Evolutionary conservation across 2,329 filamentous ascomycete genomes (phyloP).

Genomic region (Diaporthe amygdali): DNA sequence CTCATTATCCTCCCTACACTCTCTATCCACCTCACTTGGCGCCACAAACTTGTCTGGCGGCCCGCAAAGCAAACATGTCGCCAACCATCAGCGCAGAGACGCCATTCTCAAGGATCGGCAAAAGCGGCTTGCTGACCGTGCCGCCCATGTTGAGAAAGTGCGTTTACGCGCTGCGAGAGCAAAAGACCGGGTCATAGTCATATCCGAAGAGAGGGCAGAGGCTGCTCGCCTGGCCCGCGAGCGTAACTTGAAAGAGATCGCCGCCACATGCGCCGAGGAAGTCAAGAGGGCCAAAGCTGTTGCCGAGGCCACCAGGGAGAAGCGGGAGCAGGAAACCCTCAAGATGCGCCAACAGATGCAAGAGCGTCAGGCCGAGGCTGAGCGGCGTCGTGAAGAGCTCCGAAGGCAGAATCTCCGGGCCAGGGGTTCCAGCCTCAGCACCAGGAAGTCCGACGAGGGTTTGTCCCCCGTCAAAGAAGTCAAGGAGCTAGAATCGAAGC

Average conservation of each 20-base stretch:
- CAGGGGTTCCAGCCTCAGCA: conserved; percentile 45
- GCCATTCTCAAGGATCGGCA: conserved; percentile 83
- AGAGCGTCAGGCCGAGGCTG: conserved; percentile 79
- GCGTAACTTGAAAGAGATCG: conserved; percentile 81
- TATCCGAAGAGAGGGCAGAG: conserved; percentile 77
- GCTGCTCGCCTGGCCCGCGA: conserved; percentile 80
- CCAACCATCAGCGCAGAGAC: conserved; percentile 78
- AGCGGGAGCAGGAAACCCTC: conserved; percentile 74
- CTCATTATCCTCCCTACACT: conserved; percentile 78
- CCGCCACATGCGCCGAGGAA: conserved; percentile 81
- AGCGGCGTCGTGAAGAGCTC: conserved; percentile 71
- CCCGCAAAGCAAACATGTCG: conserved; percentile 78
- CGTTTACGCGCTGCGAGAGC: conserved; percentile 75
- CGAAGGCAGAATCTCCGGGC: conserved; percentile 58
- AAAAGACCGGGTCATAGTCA: conserved; percentile 69
- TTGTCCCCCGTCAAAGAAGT: conserved; percentile 56
- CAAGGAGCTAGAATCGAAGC: conserved; percentile 50
- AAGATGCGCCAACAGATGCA: conserved; percentile 77
- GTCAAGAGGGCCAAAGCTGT: conserved; percentile 82
- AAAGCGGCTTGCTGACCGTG: conserved; percentile 78
- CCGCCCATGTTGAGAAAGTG: conserved; percentile 84
- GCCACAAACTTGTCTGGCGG: conserved; percentile 54
- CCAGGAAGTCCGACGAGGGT: conserved; percentile 53
- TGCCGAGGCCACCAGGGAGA: conserved; percentile 82
- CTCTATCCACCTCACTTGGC: conserved; percentile 66